Conservation (phyloP, 345 rosid species). For the Cardamine resedifolia region DNA sequence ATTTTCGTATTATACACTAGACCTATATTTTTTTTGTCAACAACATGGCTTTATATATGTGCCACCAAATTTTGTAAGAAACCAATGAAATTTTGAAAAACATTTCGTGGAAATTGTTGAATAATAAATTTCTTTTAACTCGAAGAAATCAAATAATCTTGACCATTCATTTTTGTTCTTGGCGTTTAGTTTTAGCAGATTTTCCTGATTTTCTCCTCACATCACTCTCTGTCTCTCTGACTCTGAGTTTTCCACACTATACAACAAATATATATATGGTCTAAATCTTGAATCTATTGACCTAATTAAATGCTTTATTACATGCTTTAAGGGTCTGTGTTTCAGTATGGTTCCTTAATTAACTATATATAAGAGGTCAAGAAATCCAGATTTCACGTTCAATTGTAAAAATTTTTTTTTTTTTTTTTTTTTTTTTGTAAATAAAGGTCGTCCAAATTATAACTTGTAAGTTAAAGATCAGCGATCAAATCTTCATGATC, state of each 20-base stretch:
- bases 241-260: constrained; percentile 5
- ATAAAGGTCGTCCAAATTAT: not conserved
- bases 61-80: not conserved
- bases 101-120: not conserved
- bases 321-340: not conserved
- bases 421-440: not conserved
- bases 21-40: not conserved
- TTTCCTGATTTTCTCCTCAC: constrained; percentile 15
- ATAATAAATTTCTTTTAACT: not conserved
- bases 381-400: not conserved
- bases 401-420: not conserved
- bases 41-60: not conserved
- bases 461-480: constrained; percentile 14
- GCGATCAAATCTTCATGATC: constrained; percentile 4
- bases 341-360: not conserved
- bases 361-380: not conserved
- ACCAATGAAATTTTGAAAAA: not conserved
- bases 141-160: constrained; percentile 2
- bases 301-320: not conserved
- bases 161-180: constrained; percentile 26
- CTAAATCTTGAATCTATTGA: not conserved
- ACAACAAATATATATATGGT: not conserved
- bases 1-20: not conserved
- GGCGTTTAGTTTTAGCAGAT: constrained; percentile 23
- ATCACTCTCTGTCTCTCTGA: constrained; percentile 28